These are phyloP conservation scores for Thermochaetoides dissita DNA, from an alignment of 2,329 filamentous ascomycete species.

Conservation along the genomic window DNA sequence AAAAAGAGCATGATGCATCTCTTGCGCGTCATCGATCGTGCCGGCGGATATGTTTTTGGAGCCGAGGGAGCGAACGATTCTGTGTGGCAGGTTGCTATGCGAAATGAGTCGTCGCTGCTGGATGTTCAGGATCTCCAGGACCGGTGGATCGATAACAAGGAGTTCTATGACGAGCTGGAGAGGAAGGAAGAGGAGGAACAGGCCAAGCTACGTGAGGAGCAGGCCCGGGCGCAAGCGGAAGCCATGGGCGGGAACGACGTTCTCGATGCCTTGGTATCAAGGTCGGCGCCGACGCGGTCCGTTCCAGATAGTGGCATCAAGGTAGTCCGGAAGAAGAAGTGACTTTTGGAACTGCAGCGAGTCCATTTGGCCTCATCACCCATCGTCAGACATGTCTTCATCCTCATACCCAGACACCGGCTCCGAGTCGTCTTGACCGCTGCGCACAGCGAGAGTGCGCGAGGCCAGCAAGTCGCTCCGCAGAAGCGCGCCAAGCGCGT, in stretches of 20 bases:
- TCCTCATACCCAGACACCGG: constrained; percentile 29
- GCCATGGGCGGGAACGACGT: constrained; percentile 25
- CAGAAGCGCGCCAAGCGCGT: constrained; percentile 19
- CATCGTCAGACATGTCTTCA: constrained; percentile 30
- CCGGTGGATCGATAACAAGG: constrained; percentile 83
- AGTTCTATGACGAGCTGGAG: constrained; percentile 74
- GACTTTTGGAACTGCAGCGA: constrained; percentile 16
- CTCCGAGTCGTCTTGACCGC: constrained; percentile 31
- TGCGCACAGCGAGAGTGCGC: constrained; percentile 22
- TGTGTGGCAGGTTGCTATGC: constrained; percentile 94
- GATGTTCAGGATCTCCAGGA: constrained; percentile 87
- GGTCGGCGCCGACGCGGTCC: constrained; percentile 11
- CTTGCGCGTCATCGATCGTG: constrained; percentile 76
- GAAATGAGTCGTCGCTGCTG: constrained; percentile 57
- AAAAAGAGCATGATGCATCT: constrained; percentile 94
- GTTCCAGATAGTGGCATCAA: constrained; percentile 42
- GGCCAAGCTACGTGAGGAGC: constrained; percentile 34
- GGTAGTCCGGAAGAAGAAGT: constrained; percentile 50
- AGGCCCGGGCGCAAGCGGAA: constrained; percentile 21
- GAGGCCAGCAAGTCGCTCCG: constrained; percentile 10
- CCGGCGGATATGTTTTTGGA: constrained; percentile 81
- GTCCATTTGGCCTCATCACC: constrained; percentile 21
- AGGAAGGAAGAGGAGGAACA: constrained; percentile 62
- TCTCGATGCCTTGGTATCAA: constrained; percentile 31
- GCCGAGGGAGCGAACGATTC: constrained; percentile 89